These are phyloP conservation scores for Boletellus deceptivus DNA, from an alignment of 1,284 basidiomycete genomes.

Conservation along the genomic window DNA sequence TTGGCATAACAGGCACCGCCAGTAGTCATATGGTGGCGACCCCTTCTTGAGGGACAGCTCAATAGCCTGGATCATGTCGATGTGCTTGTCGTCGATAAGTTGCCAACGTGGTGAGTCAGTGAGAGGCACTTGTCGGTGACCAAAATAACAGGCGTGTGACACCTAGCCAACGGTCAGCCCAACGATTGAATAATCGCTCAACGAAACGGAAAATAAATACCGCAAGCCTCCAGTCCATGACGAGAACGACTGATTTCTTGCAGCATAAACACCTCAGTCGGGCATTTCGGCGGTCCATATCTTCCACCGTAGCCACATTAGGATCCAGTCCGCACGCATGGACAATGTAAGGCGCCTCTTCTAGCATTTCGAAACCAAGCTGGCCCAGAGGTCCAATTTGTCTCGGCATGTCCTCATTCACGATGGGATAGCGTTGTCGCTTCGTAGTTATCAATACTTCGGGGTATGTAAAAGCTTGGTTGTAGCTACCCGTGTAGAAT, in stretches of 20 bases:
- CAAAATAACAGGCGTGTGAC: background rate
- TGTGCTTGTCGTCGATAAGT: constrained; percentile 3
- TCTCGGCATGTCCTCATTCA: background rate
- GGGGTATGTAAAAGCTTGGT: background rate
- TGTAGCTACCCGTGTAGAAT: background rate
- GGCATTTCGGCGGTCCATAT: constrained; percentile 15
- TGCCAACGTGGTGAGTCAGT: constrained; percentile 2
- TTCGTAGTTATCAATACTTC: background rate
- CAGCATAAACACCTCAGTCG: constrained; percentile 6
- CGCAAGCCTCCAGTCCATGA: constrained; percentile 7
- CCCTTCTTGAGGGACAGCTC: background rate
- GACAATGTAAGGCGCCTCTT: constrained; percentile 10
- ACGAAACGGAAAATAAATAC: constrained; percentile 3
- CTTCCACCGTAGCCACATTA: constrained; percentile 4
- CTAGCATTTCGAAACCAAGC: background rate
- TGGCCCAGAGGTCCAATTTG: background rate
- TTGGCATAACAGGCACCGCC: constrained; percentile 10
- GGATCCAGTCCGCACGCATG: constrained; percentile 14
- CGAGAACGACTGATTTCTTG: background rate
- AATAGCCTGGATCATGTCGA: background rate
- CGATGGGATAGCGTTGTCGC: background rate
- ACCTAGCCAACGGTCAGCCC: background rate
- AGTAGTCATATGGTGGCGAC: no score
- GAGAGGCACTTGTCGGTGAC: background rate
- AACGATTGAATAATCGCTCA: no score